Evolutionary conservation across 1,284 basidiomycete species (phyloP), one percentile per base, ranked within the genome.

Genomic region (Lignosus rhinocerotis): DNA sequence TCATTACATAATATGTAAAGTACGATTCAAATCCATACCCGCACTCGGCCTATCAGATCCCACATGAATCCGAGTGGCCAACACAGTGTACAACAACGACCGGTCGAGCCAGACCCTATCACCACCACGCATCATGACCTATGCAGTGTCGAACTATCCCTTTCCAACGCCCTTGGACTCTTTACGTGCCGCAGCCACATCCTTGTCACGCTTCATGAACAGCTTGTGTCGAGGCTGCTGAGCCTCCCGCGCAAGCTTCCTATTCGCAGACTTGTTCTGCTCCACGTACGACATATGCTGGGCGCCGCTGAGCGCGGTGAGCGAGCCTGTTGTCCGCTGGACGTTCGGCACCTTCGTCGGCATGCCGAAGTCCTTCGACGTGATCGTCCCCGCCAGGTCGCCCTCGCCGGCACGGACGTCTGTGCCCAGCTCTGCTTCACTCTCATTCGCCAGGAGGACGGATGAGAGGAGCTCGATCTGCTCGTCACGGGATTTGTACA

Each of bases 381-480:
- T 93, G 61, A 87, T 84, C 34, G 88, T 93, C 59, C 86, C 92
- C 34, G 84, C 87, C 43, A 93, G 80, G 70, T 94, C 91, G 34
- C 92, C 92, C 69, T 91, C 87, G 25, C 79, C 83, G 21, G 80
- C 90, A 59, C 84, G 82, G 60, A 95, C 84, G 71, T 96, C 94
- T 25, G 86, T 83, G 42, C 93, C 94, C 47, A 95, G 82, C 69
- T 96, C 93, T 11, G 93, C 94, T 68, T 92, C 94, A 64, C 88
- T 90, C 72, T 97, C 94, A 72, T 92, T 94, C 44, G 94, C 92
- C 62, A 96, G 84, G 12, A 99, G 82, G 19, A 99, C 96, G 12
- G 93, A 91, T 61, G 93, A 90, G 38, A 99, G 81, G 17, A 99
- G 83, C 72, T 97, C 95, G 63, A 99, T 96, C 78, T 99, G 97